Evolutionary conservation across 495 filamentous ascomycete species (phyloP).

Genomic region (Oleoguttula mirabilis): DNA sequence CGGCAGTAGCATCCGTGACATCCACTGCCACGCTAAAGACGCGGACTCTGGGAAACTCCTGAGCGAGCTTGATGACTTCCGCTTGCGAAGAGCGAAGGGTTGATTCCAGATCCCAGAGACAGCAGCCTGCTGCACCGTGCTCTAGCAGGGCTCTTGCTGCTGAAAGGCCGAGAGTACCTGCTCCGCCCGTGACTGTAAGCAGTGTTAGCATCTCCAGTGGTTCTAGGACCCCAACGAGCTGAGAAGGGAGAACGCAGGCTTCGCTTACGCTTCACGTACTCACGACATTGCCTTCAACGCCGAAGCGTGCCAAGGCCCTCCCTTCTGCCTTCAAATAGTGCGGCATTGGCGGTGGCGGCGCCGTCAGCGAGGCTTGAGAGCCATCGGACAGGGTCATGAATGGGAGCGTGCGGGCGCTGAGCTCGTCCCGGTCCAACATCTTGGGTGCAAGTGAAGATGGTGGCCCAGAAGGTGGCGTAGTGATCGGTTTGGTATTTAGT

Average conservation of each 20-base stretch:
- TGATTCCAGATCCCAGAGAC: constrained; percentile 50
- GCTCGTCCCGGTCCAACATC: constrained; percentile 21
- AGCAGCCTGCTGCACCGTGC: constrained; percentile 49
- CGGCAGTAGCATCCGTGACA: constrained; percentile 37
- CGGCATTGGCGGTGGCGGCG: constrained; percentile 34
- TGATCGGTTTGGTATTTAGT: too few relatives aligned
- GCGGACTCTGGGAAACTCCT: constrained; percentile 42
- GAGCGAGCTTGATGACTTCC: constrained; percentile 33
- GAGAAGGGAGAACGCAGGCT: too few relatives aligned
- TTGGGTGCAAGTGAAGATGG: too few relatives aligned
- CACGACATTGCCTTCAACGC: constrained; percentile 52
- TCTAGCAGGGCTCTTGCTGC: constrained; percentile 55
- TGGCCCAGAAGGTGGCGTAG: too few relatives aligned
- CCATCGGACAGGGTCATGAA: constrained; percentile 47
- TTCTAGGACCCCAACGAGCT: too few relatives aligned
- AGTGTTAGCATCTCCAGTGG: too few relatives aligned
- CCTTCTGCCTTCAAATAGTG: constrained; percentile 34
- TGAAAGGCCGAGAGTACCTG: constrained; percentile 52
- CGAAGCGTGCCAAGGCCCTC: constrained; percentile 45
- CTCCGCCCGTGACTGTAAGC: constrained; percentile 58
- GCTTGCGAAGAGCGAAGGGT: constrained; percentile 28
- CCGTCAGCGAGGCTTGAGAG: constrained; percentile 36
- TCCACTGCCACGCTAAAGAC: constrained; percentile 42
- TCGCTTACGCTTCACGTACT: constrained; percentile 24
- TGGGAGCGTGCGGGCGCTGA: constrained; percentile 35